Base-by-base conservation (phyloP, 495 filamentous ascomycete genomes). In the Daldinia concentrica region DNA sequence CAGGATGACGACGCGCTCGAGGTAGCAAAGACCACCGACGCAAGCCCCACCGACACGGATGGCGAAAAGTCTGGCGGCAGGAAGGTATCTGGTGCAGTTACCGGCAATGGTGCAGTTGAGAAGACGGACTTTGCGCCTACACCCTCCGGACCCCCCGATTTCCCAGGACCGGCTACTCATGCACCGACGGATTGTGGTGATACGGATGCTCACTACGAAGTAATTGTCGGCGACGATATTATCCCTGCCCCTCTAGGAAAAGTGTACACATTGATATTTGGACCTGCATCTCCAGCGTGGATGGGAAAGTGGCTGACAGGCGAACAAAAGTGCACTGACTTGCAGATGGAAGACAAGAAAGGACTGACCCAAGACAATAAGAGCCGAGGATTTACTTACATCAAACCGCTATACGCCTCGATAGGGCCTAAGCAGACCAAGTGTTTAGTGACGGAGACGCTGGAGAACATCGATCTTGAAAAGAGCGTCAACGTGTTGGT, bases 371-470 rank as follows among this genome's bases (percentile, higher is more conserved):
- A 86, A 41, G 91, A 94, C 17, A 90, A 88, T 75, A 92, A 89
- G 78, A 86, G 86, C 1, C 85, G 95, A 43, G 89, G 80, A 36
- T 97, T 90, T 77, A 91, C 89, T 1, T 99, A 97, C 77, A 97
- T 97, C 82, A 98, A 97, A 76, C 95, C 94, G 11, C 83, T 99
- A 9, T 84, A 87, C 69, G 93, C 84, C 17, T 82, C 92, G 0
- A 94, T 99, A 73, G 95, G 95, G 0, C 95, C 96, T 2, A 97
- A 89, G 76, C 92, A 97, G 80, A 99, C 95, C 27, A 98, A 97
- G 77, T 98, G 96, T 78, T 90, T 96, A 64, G 93, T 92, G 57
- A 94, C 89, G 2, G 92, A 97, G 81, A 90, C 83, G 22, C 74
- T 99, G 15, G 93, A 97, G 62, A 82, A 86, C 56, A 80, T 96